A percentile compares a stretch with the other conserved stretches of the same genome.
Conservation (phyloP, 1,139 yeast genomes). For the Nadsonia starkeyi-henricii region DNA sequence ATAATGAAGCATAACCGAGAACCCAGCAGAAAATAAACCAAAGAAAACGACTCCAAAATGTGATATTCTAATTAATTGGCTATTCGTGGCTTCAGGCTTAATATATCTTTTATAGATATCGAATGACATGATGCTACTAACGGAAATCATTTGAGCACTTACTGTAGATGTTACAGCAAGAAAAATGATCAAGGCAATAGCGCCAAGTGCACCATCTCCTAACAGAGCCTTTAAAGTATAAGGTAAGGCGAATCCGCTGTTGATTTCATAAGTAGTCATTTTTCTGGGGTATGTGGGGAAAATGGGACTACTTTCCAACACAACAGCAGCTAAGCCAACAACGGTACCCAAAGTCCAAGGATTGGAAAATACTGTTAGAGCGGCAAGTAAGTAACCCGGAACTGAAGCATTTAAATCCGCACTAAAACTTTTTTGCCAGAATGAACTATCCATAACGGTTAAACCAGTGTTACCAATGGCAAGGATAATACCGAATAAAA, state of each 20-base stretch:
- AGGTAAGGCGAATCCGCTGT: slow-evolving; percentile 69
- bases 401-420: slow-evolving; percentile 72
- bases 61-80: slow-evolving; percentile 50
- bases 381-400: slow-evolving; percentile 85
- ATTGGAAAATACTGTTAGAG: no score
- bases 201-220: slow-evolving; percentile 87
- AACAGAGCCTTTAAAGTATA: slow-evolving; percentile 71
- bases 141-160: slow-evolving; percentile 73
- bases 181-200: slow-evolving; percentile 60
- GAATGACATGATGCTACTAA: slow-evolving; percentile 70
- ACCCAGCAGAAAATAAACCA: slow-evolving; percentile 64
- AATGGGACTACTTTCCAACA: slow-evolving; percentile 46
- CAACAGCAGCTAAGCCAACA: slow-evolving; percentile 66
- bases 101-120: slow-evolving; percentile 72
- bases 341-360: no score
- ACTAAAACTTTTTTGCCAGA: slow-evolving; percentile 76
- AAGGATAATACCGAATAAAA: slow-evolving; percentile 58
- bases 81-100: slow-evolving; percentile 65
- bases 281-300: slow-evolving; percentile 66
- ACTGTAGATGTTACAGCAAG: slow-evolving; percentile 57
- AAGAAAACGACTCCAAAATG: slow-evolving; percentile 52
- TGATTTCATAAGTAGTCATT: slow-evolving; percentile 49
- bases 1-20: slow-evolving; percentile 67
- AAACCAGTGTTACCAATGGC: slow-evolving; percentile 82
- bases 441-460: slow-evolving; percentile 78